phyloP scores from a whole-genome alignment of 208 protist species.

The Angomonas desouzai region DNA sequence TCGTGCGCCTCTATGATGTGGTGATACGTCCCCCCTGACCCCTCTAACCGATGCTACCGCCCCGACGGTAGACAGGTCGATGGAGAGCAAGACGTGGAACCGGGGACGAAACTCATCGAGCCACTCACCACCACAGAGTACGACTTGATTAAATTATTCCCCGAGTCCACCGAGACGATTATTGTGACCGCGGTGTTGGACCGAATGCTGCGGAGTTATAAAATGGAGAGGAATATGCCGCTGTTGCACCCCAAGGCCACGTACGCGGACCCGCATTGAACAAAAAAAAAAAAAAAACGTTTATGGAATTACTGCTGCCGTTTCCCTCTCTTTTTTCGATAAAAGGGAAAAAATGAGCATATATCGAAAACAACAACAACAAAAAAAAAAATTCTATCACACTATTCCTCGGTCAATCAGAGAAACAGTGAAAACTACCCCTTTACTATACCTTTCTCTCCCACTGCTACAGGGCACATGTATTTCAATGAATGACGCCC shows the following conservation, averaged over 20 bases:
- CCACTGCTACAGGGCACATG: no score
- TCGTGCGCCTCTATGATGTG: conserved; percentile 33
- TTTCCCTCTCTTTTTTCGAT: not conserved
- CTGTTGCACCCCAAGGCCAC: conserved; percentile 20
- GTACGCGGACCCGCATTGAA: conserved; percentile 35
- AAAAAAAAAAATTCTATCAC: no score
- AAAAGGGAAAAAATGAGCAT: not conserved
- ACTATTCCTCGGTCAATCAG: no score
- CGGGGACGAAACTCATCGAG: not conserved
- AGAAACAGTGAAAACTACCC: no score
- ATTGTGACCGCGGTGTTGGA: not conserved
- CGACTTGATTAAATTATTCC: conserved; percentile 7
- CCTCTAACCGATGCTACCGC: not conserved
- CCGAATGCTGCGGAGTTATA: not conserved
- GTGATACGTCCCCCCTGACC: conserved; percentile 30
- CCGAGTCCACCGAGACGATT: not conserved
- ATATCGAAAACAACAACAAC: no score
- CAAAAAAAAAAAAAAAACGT: not conserved
- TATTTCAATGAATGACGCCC: no score
- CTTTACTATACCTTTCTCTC: no score
- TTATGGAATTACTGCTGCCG: not conserved
- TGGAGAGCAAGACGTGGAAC: not conserved
- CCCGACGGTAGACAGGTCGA: not conserved
- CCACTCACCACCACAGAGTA: not conserved
- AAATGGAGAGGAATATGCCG: conserved; percentile 19